These are phyloP conservation scores for Metarhizium brunneum DNA, from an alignment of 2,329 filamentous ascomycete genomes.

Conservation along the genomic window DNA sequence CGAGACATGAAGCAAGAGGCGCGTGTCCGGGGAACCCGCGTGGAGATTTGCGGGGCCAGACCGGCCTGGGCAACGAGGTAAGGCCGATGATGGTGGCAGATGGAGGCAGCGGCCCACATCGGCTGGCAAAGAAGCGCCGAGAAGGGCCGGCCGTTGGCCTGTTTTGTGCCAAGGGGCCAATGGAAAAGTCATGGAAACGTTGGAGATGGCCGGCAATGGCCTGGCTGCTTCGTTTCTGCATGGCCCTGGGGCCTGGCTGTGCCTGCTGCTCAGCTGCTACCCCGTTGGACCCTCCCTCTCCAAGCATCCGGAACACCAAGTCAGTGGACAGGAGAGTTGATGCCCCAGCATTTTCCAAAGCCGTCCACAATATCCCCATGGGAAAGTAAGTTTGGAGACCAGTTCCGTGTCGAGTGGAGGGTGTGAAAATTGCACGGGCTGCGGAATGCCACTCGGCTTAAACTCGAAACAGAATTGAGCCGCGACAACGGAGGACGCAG, in stretches of 20 bases:
- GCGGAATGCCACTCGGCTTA: background rate
- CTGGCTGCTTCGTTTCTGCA: background rate
- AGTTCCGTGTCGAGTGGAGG: background rate
- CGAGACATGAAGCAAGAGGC: slow-evolving; percentile 3
- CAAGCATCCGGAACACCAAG: background rate
- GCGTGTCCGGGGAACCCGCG: slow-evolving; percentile 21
- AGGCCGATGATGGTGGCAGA: slow-evolving; percentile 16
- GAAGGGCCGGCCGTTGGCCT: slow-evolving; percentile 18
- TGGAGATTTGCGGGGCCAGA: slow-evolving; percentile 8
- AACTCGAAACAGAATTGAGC: background rate
- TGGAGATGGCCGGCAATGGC: background rate
- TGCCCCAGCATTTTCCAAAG: background rate
- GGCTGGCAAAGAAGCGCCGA: slow-evolving; percentile 24
- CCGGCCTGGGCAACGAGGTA: slow-evolving; percentile 21
- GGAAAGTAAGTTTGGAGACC: background rate
- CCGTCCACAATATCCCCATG: background rate
- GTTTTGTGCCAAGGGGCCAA: background rate
- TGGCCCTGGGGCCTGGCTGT: no score
- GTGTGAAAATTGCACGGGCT: background rate
- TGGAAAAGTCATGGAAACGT: no score
- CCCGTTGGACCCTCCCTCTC: background rate
- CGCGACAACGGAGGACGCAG: background rate
- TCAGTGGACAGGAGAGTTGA: background rate
- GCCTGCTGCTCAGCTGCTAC: background rate
- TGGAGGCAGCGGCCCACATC: slow-evolving; percentile 5